Percentiles rank a stretch among this genome's conserved stretches.
These are phyloP conservation scores for Myxozyma lipomycoides DNA, from an alignment of 805 yeast species.

Conservation along the genomic window DNA sequence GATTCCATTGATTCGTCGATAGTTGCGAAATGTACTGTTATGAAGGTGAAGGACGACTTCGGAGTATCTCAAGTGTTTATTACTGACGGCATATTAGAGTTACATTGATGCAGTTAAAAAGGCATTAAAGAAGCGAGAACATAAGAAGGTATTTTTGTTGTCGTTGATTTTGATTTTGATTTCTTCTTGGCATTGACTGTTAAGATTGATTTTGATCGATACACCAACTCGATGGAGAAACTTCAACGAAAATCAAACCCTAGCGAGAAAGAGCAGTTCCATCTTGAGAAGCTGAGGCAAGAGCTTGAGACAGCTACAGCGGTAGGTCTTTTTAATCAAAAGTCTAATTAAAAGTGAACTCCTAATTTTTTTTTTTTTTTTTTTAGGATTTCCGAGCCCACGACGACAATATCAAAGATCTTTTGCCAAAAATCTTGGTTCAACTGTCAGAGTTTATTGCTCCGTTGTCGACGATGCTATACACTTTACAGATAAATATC, in stretches of 20 bases:
- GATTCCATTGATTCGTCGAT: slow-evolving; percentile 29
- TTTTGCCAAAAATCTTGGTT: slow-evolving; percentile 33
- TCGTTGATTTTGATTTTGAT: too few relatives aligned
- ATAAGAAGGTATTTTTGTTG: slow-evolving; percentile 34
- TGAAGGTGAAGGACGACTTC: slow-evolving; percentile 14
- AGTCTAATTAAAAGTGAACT: too few relatives aligned
- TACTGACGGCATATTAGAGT: slow-evolving; percentile 13
- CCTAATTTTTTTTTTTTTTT: not conserved
- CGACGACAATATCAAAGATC: slow-evolving; percentile 33
- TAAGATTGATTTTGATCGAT: slow-evolving; percentile 37
- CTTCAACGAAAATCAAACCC: slow-evolving; percentile 30
- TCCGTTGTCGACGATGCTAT: slow-evolving; percentile 33
- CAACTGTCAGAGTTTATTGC: slow-evolving; percentile 36
- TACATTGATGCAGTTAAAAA: slow-evolving; percentile 34
- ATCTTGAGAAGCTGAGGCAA: slow-evolving; percentile 31
- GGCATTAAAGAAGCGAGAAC: slow-evolving; percentile 38
- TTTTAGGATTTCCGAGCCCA: slow-evolving; percentile 32
- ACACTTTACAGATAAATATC: slow-evolving; percentile 32
- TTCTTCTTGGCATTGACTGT: not conserved
- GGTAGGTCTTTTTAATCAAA: too few relatives aligned
- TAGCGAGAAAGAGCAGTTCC: slow-evolving; percentile 34
- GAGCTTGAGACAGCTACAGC: slow-evolving; percentile 36
- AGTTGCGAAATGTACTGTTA: slow-evolving; percentile 27
- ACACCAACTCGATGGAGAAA: slow-evolving; percentile 35
- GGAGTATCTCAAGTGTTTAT: not conserved